Conservation (phyloP, 1,284 basidiomycete species). For the Ustilago tritici region DNA sequence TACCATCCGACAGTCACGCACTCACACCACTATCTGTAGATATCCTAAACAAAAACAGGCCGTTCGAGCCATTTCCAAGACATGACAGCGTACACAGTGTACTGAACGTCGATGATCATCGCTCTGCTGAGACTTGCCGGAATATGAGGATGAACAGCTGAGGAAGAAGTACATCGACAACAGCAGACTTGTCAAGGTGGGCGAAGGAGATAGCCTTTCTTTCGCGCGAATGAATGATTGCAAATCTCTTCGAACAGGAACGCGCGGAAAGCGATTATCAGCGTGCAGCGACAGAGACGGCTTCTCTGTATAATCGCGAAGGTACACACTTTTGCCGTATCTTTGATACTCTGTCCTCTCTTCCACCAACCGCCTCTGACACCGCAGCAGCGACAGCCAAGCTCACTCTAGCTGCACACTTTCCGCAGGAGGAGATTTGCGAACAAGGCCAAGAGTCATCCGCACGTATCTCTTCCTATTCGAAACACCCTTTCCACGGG, state of each 20-base stretch:
- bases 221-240: constrained; percentile 11
- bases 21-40: constrained; percentile 15
- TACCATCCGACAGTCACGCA: not conserved
- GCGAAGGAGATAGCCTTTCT: not conserved
- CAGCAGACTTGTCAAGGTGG: not conserved
- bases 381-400: not conserved
- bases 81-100: not conserved
- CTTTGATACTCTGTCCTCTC: constrained; percentile 4
- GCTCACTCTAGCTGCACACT: not conserved
- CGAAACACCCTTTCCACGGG: constrained; percentile 1
- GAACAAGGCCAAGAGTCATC: not conserved
- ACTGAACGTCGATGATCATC: not conserved
- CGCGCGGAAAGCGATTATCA: constrained; percentile 25
- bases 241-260: constrained; percentile 1
- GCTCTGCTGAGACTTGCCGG: not conserved
- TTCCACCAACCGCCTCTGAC: not conserved
- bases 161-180: not conserved
- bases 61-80: not conserved
- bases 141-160: not conserved
- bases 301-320: constrained; percentile 21
- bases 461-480: not conserved
- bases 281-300: not conserved
- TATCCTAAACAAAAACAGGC: constrained; percentile 1
- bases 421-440: not conserved
- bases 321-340: constrained; percentile 31